These are phyloP conservation scores for Alternaria metachromatica DNA, from an alignment of 2,329 filamentous ascomycete species.

Conservation along the genomic window DNA sequence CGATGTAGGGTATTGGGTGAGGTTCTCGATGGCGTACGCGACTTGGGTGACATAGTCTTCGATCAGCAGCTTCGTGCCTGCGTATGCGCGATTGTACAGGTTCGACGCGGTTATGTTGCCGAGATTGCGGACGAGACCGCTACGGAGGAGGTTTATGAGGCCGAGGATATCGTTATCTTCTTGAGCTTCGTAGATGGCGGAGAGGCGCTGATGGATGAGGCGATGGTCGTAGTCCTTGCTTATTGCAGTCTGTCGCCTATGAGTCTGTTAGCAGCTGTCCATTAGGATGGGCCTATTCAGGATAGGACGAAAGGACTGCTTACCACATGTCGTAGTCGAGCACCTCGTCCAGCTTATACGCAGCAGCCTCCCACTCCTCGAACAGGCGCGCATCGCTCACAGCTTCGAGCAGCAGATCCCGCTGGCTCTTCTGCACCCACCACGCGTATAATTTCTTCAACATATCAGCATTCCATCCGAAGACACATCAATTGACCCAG, in stretches of 20 bases:
- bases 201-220: slow-evolving; percentile 78
- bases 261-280: slow-evolving; percentile 2
- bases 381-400: slow-evolving; percentile 72
- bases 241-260: slow-evolving; percentile 79
- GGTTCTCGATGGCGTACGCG: slow-evolving; percentile 78
- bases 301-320: slow-evolving; percentile 8
- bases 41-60: slow-evolving; percentile 90
- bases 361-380: slow-evolving; percentile 88
- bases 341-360: slow-evolving; percentile 80
- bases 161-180: slow-evolving; percentile 75
- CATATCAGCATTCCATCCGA: slow-evolving; percentile 24
- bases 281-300: not conserved
- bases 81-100: slow-evolving; percentile 84
- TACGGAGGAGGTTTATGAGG: slow-evolving; percentile 80
- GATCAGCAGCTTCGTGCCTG: slow-evolving; percentile 87
- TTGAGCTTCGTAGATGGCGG: slow-evolving; percentile 71
- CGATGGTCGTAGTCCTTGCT: slow-evolving; percentile 86
- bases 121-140: slow-evolving; percentile 79
- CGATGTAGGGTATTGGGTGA: slow-evolving; percentile 70
- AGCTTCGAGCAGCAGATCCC: slow-evolving; percentile 69
- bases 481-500: not conserved
- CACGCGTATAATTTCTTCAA: slow-evolving; percentile 71
- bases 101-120: slow-evolving; percentile 85
- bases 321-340: slow-evolving; percentile 84
- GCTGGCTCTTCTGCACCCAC: slow-evolving; percentile 69